These are phyloP conservation scores for Calonectria montana DNA, from an alignment of 2,329 filamentous ascomycete genomes.

Conservation along the genomic window DNA sequence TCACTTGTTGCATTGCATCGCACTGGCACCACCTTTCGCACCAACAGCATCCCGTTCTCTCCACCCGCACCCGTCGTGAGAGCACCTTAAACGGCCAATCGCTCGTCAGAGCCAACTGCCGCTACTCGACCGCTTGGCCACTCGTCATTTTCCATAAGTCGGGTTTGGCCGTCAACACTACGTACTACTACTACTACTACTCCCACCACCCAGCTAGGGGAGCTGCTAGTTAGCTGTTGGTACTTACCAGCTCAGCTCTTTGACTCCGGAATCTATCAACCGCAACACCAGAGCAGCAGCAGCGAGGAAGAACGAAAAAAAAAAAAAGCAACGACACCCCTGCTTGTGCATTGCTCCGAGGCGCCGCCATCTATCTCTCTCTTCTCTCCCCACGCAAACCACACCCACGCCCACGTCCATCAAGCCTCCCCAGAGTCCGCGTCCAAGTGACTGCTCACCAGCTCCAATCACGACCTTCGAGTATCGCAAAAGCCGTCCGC, in stretches of 20 bases:
- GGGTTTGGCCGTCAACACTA: not conserved
- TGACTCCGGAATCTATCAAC: not conserved
- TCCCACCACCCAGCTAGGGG: not conserved
- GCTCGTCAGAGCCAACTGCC: not conserved
- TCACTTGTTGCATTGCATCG: slow-evolving; percentile 15
- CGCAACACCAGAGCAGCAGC: not conserved
- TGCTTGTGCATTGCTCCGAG: slow-evolving; percentile 24
- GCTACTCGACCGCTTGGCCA: not conserved
- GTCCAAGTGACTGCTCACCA: slow-evolving; percentile 8
- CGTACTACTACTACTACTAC: not conserved
- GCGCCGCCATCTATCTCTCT: slow-evolving; percentile 20
- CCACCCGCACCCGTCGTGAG: slow-evolving; percentile 3
- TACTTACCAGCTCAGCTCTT: not conserved
- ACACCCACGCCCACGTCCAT: slow-evolving; percentile 8
- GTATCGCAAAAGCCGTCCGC: not conserved
- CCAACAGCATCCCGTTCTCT: slow-evolving; percentile 7
- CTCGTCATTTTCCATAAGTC: slow-evolving; percentile 3
- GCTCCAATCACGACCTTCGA: slow-evolving; percentile 14
- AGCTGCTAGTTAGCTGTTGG: not conserved
- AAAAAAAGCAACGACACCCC: slow-evolving; percentile 21
- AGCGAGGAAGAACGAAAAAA: not conserved
- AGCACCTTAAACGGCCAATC: slow-evolving; percentile 2
- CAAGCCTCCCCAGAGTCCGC: slow-evolving; percentile 15
- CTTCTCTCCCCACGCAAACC: slow-evolving; percentile 8
- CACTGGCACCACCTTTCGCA: slow-evolving; percentile 11